Percentiles rank a stretch among this genome's conserved stretches.
Conservation (phyloP, 768 basidiomycete species). For the Lanmaoa pseudosensibilis region DNA sequence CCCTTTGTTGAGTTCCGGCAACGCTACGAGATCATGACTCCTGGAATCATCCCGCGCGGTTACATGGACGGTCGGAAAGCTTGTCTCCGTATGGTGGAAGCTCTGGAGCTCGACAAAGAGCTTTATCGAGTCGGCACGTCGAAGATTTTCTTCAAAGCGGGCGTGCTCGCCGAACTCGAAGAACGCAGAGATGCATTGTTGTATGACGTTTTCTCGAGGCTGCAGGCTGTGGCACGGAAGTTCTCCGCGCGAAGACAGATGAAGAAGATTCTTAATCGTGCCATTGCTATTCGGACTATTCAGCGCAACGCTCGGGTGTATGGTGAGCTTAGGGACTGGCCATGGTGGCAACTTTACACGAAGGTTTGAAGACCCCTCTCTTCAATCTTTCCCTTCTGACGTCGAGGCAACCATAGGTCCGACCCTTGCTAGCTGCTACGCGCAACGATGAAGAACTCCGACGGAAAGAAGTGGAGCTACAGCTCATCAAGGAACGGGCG, state of each 20-base stretch:
- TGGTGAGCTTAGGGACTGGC: conserved; percentile 89
- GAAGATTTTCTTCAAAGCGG: conserved; percentile 99
- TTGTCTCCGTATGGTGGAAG: conserved; percentile 85
- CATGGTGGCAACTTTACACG: conserved; percentile 98
- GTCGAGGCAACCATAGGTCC: conserved; percentile 53
- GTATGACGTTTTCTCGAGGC: conserved; percentile 81
- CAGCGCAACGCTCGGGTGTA: conserved; percentile 94
- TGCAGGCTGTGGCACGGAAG: conserved; percentile 86
- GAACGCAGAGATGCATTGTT: conserved; percentile 87
- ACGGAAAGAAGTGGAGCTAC: conserved; percentile 81
- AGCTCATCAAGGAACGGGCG: conserved; percentile 77
- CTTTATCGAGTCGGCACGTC: conserved; percentile 91
- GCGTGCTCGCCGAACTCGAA: conserved; percentile 93
- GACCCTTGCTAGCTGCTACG: conserved; percentile 90
- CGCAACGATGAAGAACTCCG: conserved; percentile 89
- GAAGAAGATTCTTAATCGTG: conserved; percentile 92
- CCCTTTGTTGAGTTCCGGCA: conserved; percentile 98
- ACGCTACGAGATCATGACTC: conserved; percentile 93
- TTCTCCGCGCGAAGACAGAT: conserved; percentile 87
- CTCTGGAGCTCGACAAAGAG: conserved; percentile 81
- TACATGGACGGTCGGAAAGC: conserved; percentile 99
- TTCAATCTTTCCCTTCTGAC: conserved; percentile 1
- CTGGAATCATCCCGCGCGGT: conserved; percentile 88
- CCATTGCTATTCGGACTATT: conserved; percentile 86
- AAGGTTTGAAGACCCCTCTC: conserved; percentile 51